phyloP scores from a whole-genome alignment of 768 basidiomycete genomes.

The Lactifluus piperatus region DNA sequence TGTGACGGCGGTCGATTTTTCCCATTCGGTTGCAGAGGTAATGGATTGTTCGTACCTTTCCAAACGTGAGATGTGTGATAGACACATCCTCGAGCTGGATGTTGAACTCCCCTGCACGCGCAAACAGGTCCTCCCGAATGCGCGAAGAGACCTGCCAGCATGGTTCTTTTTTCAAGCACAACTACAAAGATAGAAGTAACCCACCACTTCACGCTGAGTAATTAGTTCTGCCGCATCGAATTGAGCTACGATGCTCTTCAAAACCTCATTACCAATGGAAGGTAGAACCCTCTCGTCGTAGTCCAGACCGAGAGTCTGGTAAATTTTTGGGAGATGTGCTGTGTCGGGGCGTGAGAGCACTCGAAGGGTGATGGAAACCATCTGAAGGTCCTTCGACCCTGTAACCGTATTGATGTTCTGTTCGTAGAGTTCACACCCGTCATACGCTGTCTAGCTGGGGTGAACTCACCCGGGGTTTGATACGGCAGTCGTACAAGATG shows the following conservation, averaged over 20 bases:
- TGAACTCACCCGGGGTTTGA: conserved; percentile 78
- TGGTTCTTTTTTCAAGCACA: background rate
- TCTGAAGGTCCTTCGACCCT: conserved; percentile 97
- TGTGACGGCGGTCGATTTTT: conserved; percentile 4
- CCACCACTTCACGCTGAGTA: conserved; percentile 93
- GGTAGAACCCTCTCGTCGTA: conserved; percentile 98
- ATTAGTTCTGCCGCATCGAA: conserved; percentile 96
- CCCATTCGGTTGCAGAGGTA: background rate
- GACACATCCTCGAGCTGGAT: conserved; percentile 95
- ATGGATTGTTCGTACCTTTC: conserved; percentile 45
- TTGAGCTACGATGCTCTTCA: conserved; percentile 97
- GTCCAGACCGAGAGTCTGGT: conserved; percentile 89
- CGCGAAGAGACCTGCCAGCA: conserved; percentile 68
- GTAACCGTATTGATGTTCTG: conserved; percentile 99
- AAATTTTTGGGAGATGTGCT: conserved; percentile 82
- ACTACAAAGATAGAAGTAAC: conserved; percentile 25
- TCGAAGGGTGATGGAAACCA: conserved; percentile 94
- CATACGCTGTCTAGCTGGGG: background rate
- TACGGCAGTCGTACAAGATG: conserved; percentile 95
- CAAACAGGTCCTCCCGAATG: conserved; percentile 85
- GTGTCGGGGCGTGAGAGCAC: conserved; percentile 93
- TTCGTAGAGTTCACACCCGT: conserved; percentile 4
- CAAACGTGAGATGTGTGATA: conserved; percentile 85
- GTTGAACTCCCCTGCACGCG: conserved; percentile 93
- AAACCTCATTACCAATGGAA: conserved; percentile 95